Percentiles rank a stretch among this genome's conserved stretches.
phyloP scores from a whole-genome alignment of 2,329 filamentous ascomycete species.

The Pseudomassariella vexata region DNA sequence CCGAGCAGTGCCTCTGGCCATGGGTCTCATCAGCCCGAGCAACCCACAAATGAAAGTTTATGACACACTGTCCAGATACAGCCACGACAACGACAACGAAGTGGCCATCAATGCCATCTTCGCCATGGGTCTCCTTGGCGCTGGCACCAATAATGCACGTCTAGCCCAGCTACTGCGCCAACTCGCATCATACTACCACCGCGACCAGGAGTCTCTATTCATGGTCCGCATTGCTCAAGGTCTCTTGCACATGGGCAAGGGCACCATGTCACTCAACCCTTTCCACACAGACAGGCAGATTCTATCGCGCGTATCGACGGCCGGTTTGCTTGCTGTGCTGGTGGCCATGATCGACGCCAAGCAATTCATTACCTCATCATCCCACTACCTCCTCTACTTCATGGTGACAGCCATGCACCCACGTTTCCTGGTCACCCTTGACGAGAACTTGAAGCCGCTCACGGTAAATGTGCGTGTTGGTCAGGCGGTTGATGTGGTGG shows the following conservation, averaged over 20 bases:
- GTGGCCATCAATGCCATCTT: constrained; percentile 99
- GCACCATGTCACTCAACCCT: constrained; percentile 91
- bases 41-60: constrained; percentile 99
- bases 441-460: constrained; percentile 88
- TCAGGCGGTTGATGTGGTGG: constrained; percentile 96
- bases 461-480: constrained; percentile 95
- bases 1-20: constrained; percentile 89
- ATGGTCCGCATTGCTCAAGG: constrained; percentile 99
- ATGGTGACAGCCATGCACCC: constrained; percentile 95
- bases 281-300: constrained; percentile 99
- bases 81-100: constrained; percentile 97
- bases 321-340: constrained; percentile 82
- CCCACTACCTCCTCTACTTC: constrained; percentile 95
- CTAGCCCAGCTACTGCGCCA: constrained; percentile 91
- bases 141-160: constrained; percentile 96
- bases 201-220: constrained; percentile 92
- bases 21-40: constrained; percentile 94
- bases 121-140: constrained; percentile 94
- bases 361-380: constrained; percentile 62
- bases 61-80: constrained; percentile 94
- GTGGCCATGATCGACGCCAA: constrained; percentile 95
- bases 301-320: constrained; percentile 83
- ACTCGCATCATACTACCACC: constrained; percentile 95
- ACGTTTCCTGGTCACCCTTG: constrained; percentile 90
- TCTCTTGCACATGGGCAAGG: constrained; percentile 98